These are phyloP conservation scores for Cavenderia fasciculata DNA, from an alignment of 78 protist species.

Conservation along the genomic window DNA sequence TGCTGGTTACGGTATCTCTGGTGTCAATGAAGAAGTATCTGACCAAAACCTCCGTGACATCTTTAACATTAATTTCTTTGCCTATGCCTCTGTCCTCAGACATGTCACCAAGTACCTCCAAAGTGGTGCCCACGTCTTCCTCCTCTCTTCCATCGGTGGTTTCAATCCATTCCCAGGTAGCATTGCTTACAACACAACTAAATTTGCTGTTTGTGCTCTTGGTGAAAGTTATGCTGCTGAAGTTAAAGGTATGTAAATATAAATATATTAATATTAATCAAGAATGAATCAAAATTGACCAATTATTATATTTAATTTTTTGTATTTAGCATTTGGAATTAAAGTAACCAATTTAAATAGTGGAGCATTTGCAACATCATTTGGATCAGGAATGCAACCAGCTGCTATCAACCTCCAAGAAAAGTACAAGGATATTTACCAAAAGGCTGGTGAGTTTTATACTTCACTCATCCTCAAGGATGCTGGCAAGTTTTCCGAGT, in stretches of 20 bases:
- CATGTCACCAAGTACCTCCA: not conserved
- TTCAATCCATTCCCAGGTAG: slow-evolving; percentile 10
- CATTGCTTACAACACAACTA: not conserved
- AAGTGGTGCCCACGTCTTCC: not conserved
- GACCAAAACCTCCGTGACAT: not conserved
- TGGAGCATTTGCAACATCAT: not conserved
- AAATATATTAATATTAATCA: too few species aligned
- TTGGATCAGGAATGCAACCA: too few species aligned
- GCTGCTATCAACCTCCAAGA: too few species aligned
- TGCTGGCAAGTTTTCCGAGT: slow-evolving; percentile 13
- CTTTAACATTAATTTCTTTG: slow-evolving; percentile 4
- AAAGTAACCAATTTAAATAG: not conserved
- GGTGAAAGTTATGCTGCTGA: slow-evolving; percentile 2
- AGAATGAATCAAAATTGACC: too few species aligned
- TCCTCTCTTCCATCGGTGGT: slow-evolving; percentile 23
- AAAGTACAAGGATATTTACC: too few species aligned
- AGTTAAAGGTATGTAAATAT: too few species aligned
- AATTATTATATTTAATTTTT: too few species aligned
- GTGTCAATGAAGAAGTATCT: slow-evolving; percentile 20
- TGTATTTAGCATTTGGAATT: not conserved
- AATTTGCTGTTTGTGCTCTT: slow-evolving; percentile 19
- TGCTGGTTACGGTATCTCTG: slow-evolving; percentile 23
- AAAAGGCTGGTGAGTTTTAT: too few species aligned
- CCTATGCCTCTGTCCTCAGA: not conserved
- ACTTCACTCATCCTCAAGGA: too few species aligned